Conservation (phyloP, 108 stramenopile genomes). For the Pseudonitzschia delicatissima region DNA sequence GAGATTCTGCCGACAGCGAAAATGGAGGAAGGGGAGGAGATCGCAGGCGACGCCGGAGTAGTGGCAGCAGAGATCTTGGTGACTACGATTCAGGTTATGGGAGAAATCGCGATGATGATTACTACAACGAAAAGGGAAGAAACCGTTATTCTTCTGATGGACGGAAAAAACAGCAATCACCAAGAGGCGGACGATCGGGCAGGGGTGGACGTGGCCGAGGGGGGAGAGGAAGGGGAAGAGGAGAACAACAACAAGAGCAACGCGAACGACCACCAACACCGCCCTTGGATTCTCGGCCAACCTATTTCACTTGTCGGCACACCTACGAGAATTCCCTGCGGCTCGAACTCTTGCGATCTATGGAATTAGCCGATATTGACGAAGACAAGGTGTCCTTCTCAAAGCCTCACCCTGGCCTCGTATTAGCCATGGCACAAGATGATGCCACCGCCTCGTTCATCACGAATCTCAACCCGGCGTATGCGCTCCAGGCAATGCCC, state of each 20-base stretch:
- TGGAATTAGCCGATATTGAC: not conserved
- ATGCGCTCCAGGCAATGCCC: slow-evolving; percentile 50
- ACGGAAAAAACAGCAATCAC: not conserved
- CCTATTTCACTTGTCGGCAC: slow-evolving; percentile 53
- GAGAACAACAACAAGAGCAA: not conserved
- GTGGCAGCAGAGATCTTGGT: not conserved
- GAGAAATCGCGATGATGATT: not conserved
- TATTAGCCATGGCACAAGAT: slow-evolving; percentile 21
- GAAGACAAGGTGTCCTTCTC: not conserved
- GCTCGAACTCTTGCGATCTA: slow-evolving; percentile 26
- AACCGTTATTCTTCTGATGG: slow-evolving; percentile 2
- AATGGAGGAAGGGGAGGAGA: too few species aligned
- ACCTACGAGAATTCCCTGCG: slow-evolving; percentile 52
- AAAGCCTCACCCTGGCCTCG: slow-evolving; percentile 50
- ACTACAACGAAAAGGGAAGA: not conserved
- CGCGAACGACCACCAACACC: slow-evolving; percentile 17
- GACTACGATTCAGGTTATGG: not conserved
- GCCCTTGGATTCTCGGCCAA: slow-evolving; percentile 32
- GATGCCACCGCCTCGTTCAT: not conserved
- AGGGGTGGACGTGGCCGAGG: not conserved
- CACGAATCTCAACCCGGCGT: slow-evolving; percentile 28
- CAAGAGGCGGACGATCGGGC: not conserved
- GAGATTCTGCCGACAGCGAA: too few species aligned
- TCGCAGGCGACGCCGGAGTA: not conserved
- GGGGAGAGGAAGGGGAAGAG: not conserved